These are phyloP conservation scores for Naganishia antarctica DNA, from an alignment of 768 basidiomycete genomes.

Conservation along the genomic window DNA sequence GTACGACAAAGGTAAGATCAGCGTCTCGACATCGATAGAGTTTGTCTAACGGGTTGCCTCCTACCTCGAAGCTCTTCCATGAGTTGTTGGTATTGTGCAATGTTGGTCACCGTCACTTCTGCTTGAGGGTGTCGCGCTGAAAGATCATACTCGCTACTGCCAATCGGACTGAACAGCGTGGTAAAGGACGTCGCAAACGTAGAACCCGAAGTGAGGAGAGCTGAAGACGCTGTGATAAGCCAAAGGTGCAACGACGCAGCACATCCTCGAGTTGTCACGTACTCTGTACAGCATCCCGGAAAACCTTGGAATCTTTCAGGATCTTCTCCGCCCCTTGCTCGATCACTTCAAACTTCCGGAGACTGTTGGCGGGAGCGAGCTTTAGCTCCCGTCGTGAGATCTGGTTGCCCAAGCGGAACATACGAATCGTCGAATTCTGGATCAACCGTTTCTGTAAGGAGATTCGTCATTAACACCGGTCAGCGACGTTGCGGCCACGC, in stretches of 20 bases:
- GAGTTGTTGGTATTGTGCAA: constrained; percentile 63
- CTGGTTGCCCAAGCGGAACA: constrained; percentile 23
- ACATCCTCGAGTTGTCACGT: constrained; percentile 40
- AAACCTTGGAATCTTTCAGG: constrained; percentile 83
- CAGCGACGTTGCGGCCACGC: too few relatives aligned
- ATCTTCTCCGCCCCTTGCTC: constrained; percentile 82
- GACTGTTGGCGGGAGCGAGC: constrained; percentile 36
- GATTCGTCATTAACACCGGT: constrained; percentile 22
- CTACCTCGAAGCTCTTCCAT: constrained; percentile 71
- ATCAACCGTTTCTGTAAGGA: constrained; percentile 67
- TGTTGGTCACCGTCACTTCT: constrained; percentile 70
- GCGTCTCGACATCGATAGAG: too few relatives aligned
- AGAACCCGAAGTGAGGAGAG: constrained; percentile 48
- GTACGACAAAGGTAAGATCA: too few relatives aligned
- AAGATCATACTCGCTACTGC: constrained; percentile 66
- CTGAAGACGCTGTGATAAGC: constrained; percentile 27
- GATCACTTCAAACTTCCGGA: constrained; percentile 67
- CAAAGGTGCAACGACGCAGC: background rate
- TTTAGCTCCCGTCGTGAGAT: constrained; percentile 14
- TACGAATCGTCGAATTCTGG: constrained; percentile 81
- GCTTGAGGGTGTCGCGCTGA: constrained; percentile 72
- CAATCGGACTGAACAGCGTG: constrained; percentile 50
- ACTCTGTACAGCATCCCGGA: constrained; percentile 73
- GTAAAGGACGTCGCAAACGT: constrained; percentile 50
- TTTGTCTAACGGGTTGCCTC: too few relatives aligned